phyloP scores from a whole-genome alignment of 768 basidiomycete species.

The Boletus rubescentipes region DNA sequence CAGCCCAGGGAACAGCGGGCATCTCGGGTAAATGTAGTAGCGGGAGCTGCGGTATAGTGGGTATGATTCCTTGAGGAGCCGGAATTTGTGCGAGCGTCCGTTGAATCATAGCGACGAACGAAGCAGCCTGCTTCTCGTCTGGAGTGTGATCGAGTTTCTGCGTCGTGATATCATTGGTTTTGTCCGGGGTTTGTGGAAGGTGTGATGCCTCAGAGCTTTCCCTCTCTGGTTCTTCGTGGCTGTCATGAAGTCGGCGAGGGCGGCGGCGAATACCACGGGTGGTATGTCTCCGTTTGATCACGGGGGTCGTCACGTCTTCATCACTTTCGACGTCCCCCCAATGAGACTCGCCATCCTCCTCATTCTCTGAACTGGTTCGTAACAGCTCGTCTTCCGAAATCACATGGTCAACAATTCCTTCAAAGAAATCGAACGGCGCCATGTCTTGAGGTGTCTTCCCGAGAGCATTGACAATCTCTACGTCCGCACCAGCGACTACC shows the following conservation, averaged over 20 bases:
- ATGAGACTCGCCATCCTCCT: conserved; percentile 61
- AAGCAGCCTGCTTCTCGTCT: conserved; percentile 42
- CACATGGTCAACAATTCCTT: conserved; percentile 28
- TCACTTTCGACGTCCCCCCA: conserved; percentile 74
- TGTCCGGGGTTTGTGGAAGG: neutral
- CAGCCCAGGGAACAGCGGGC: conserved; percentile 60
- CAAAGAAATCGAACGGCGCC: conserved; percentile 46
- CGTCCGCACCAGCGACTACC: conserved; percentile 77
- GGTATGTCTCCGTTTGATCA: conserved; percentile 30
- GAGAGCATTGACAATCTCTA: conserved; percentile 67
- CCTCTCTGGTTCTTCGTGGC: conserved; percentile 12
- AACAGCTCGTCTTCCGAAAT: conserved; percentile 25
- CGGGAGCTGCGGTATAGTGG: conserved; percentile 47
- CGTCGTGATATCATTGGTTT: conserved; percentile 22
- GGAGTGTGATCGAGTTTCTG: conserved; percentile 15
- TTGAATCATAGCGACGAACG: conserved; percentile 71
- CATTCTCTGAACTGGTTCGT: conserved; percentile 27
- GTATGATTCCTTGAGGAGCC: conserved; percentile 57
- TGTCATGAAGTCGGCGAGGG: conserved; percentile 14
- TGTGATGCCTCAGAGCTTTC: conserved; percentile 1
- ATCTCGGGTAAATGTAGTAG: conserved; percentile 66
- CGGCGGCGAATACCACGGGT: conserved; percentile 37
- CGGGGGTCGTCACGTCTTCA: conserved; percentile 41
- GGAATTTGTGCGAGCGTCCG: conserved; percentile 64
- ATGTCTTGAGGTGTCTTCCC: conserved; percentile 73